Base-by-base conservation (phyloP, 768 basidiomycete species). In the Cyathus striatus region DNA sequence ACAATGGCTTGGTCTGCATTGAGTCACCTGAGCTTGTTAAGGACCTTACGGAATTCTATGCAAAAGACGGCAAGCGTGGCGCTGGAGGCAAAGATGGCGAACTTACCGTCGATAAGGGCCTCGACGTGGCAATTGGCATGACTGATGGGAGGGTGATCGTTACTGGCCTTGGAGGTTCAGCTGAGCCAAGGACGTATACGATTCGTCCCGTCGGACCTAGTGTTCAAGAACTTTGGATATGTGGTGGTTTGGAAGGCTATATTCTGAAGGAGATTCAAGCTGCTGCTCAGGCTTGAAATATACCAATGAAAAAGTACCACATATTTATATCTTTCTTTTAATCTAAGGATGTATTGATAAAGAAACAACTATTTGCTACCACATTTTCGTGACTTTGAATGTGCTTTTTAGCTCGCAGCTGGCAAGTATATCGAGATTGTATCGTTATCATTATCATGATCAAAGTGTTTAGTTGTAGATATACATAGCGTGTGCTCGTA, bases 211-310 rank as follows among this genome's bases (percentile, higher is more conserved):
- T 99, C 5, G 96, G 96, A 7, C 70, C 81, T 35, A 96, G 93
- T 59, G 95, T 99, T 38, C 96, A 99, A 68, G 95, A 99, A 64
- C 69, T 99, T 33, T 98, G 96, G 96, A 73, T 94, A 12, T 94
- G 90, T 50, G 93, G 90, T 6, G 93, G 94, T 5, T 62, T 98
- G 44, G 95, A 98, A 55, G 92, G 92, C 1, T 96, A 82, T 59
- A 89, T 97, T 39, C 62, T 91, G 53, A 89, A 89, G 61, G 74
- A 78, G 51, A 84, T 90, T 40, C 68, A 69, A 47, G 57, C 59
- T 5, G 62, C 66, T 24, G 50, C 53, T 23, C 43, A 42, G 32
- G 38, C 30, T 3, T 35, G 18, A 44, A 33, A 40, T 27, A n/a
- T n/a, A 13, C 35, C 22, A 22, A 40, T 27, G 24, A 13, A 40